A percentile compares a stretch with the other conserved stretches of the same genome.
phyloP scores from a whole-genome alignment of 2,329 filamentous ascomycete species.

The Lecanicillium sp. region DNA sequence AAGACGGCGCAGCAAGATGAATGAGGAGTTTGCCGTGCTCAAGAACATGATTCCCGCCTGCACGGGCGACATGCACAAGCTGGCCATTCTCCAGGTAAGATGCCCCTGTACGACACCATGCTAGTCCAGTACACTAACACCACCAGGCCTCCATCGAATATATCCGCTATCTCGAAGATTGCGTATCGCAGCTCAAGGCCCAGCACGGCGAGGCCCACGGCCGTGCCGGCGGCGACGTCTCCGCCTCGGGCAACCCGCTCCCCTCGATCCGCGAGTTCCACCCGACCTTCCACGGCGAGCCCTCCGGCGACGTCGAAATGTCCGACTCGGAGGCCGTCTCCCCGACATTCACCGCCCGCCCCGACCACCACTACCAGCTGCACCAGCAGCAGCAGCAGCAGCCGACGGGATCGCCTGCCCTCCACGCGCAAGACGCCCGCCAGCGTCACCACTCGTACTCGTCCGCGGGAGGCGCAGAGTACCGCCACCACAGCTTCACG shows the following conservation, averaged over 20 bases:
- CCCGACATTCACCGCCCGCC: conserved; percentile 35
- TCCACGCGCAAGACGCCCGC: conserved; percentile 39
- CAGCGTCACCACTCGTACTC: conserved; percentile 49
- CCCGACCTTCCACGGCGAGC: conserved; percentile 35
- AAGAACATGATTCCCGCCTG: conserved; percentile 96
- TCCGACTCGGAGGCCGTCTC: conserved; percentile 45
- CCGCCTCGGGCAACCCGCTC: conserved; percentile 25
- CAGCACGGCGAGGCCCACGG: conserved; percentile 37
- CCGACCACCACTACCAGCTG: conserved; percentile 16
- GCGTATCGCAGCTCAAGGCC: conserved; percentile 71
- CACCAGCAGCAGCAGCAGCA: conserved; percentile 25
- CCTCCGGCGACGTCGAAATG: conserved; percentile 54
- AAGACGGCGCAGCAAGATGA: conserved; percentile 90
- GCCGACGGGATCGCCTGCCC: conserved; percentile 47
- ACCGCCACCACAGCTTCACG: conserved; percentile 45
- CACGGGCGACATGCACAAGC: conserved; percentile 95
- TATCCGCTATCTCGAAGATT: conserved; percentile 87
- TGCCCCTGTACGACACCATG: too few relatives aligned
- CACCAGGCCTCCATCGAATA: conserved; percentile 89
- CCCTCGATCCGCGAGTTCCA: conserved; percentile 35
- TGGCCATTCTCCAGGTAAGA: conserved; percentile 82
- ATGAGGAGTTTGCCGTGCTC: conserved; percentile 89
- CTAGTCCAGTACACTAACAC: background rate
- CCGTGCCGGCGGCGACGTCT: conserved; percentile 18
- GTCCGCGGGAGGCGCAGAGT: conserved; percentile 45